Base-by-base conservation (phyloP, 2,329 filamentous ascomycete species). In the Ceratocystis destructans region DNA sequence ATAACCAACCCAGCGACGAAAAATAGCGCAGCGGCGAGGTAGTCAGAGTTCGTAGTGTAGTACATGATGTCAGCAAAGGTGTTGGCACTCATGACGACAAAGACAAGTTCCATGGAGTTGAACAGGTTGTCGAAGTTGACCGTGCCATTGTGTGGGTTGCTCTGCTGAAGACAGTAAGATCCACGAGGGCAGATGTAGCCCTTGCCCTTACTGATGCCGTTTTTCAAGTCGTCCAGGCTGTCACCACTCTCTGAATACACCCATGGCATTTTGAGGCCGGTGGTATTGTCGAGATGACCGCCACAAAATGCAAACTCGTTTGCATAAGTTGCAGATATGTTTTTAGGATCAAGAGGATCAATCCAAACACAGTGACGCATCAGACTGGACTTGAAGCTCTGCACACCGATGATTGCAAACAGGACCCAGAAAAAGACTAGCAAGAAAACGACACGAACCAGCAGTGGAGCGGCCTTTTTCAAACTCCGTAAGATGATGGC, bases 61-160 rank as follows among this genome's bases (percentile, higher is more conserved):
- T 99, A 99, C 80, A 99, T 90, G 64, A 97, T 78, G 75, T 97
- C 90, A 1, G 90, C 88, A 75, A 95, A 99, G 0, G 94, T 99
- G 74, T 99, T 99, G 62, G 91, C 93, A 72, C 90, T 96, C 90
- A 99, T 99, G 73, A 99, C 87, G 64, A 99, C 90, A 73, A 99
- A 99, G 1, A 99, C 92, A 67, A 97, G 79, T 76, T 99, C 91
- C 64, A 97, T 77, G 0, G 92, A 96, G 70, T 97, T 87, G 37
- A 90, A 77, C 50, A 99, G 95, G 73, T 97, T 93, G 78, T 99
- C 94, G 73, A 97, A 99, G 74, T 87, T 95, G 71, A 96, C 83
- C 0, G 94, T 99, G 64, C 84, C 85, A 71, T 89, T 90, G 74
- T 84, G 90, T 0, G 94, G 94, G 72, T 89, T 96, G 1, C 77